phyloP scores from a whole-genome alignment of 306 rosid genomes.

The Cucurbita argyrosperma region DNA sequence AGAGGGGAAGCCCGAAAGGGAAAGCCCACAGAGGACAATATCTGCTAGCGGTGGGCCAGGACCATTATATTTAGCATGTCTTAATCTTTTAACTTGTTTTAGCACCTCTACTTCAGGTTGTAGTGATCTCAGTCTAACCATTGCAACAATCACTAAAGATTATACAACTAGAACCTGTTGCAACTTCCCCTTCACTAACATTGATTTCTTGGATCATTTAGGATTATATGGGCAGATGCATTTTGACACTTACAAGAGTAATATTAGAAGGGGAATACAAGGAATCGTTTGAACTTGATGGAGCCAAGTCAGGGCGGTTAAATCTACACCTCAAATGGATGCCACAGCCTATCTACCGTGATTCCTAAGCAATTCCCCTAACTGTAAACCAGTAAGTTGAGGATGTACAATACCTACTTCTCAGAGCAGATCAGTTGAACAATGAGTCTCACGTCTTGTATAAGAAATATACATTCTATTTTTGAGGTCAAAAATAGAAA shows the following conservation, averaged over 20 bases:
- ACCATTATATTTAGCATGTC: neutral
- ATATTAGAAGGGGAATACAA: constrained; percentile 77
- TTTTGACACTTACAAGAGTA: constrained; percentile 77
- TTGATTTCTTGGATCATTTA: constrained; percentile 11
- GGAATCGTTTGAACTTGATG: constrained; percentile 58
- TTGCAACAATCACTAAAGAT: neutral
- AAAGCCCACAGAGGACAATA: too few species aligned
- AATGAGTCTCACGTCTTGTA: neutral
- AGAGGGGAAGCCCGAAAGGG: too few species aligned
- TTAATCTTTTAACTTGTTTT: neutral
- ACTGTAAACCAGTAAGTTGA: neutral
- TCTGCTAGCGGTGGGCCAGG: too few species aligned
- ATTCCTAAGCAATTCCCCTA: constrained; percentile 23
- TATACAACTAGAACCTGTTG: neutral
- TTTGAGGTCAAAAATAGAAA: too few species aligned
- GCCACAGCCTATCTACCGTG: constrained; percentile 83
- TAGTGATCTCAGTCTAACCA: neutral
- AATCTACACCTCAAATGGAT: constrained; percentile 81
- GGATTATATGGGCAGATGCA: constrained; percentile 93
- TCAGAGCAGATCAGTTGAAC: neutral
- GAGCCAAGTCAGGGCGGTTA: constrained; percentile 70
- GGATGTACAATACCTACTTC: neutral
- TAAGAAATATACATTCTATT: too few species aligned
- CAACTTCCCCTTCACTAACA: neutral
- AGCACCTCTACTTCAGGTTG: neutral